Conservation (phyloP, 768 basidiomycete species). For the Psilocybe tampanensis region DNA sequence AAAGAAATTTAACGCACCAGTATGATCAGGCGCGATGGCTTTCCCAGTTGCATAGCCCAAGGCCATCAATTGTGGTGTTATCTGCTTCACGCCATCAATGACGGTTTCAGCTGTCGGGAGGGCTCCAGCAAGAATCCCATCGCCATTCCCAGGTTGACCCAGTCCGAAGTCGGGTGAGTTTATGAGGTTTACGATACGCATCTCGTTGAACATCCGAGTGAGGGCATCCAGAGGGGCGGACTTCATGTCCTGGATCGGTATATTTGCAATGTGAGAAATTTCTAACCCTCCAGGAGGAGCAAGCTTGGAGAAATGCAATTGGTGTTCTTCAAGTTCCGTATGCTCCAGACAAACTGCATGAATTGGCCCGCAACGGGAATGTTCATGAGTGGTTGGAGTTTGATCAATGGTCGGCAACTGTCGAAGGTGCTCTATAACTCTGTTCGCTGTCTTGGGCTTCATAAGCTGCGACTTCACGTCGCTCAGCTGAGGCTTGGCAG, state of each 20-base stretch:
- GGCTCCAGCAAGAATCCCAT: constrained; percentile 72
- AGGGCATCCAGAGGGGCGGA: constrained; percentile 54
- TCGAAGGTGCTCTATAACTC: constrained; percentile 72
- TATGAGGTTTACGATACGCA: constrained; percentile 65
- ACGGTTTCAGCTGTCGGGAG: constrained; percentile 77
- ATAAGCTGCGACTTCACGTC: constrained; percentile 71
- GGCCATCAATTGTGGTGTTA: constrained; percentile 79
- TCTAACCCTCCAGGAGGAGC: constrained; percentile 1
- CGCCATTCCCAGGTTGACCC: constrained; percentile 69
- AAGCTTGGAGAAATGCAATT: constrained; percentile 59
- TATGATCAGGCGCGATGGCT: constrained; percentile 66
- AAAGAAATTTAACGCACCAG: constrained; percentile 34
- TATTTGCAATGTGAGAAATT: constrained; percentile 9
- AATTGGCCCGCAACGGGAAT: constrained; percentile 48
- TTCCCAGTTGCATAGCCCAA: constrained; percentile 77
- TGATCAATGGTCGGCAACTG: constrained; percentile 53
- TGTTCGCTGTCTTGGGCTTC: constrained; percentile 67
- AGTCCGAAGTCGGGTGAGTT: constrained; percentile 66
- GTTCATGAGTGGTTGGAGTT: constrained; percentile 12
- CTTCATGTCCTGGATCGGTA: constrained; percentile 39
- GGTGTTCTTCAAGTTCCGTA: constrained; percentile 63
- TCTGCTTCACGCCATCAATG: constrained; percentile 63
- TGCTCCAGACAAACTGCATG: constrained; percentile 76
- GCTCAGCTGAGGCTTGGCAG: constrained; percentile 54
- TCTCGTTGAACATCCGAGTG: constrained; percentile 51